A percentile compares a stretch with the other conserved stretches of the same genome.
These are phyloP conservation scores for Salvia miltiorrhiza DNA, from an alignment of 257 asterid species.

Conservation along the genomic window DNA sequence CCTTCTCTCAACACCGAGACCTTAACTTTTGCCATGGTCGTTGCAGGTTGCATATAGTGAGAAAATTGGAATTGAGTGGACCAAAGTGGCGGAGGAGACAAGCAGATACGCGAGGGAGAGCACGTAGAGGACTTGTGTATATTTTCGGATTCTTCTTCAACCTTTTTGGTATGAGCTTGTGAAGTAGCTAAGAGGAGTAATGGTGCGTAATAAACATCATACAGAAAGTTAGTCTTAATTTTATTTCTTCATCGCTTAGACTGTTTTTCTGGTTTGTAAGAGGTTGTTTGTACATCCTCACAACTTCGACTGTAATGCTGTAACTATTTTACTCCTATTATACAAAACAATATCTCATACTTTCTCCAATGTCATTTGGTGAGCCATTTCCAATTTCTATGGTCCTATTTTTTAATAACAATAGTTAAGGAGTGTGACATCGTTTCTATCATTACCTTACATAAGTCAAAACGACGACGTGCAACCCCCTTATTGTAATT, in stretches of 20 bases:
- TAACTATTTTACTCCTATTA: background rate
- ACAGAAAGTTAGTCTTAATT: background rate
- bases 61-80: conserved; percentile 79
- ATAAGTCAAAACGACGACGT: too few species aligned
- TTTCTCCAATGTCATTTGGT: background rate
- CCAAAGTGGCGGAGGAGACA: conserved; percentile 79
- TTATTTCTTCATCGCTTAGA: background rate
- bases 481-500: too few species aligned
- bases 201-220: conserved; percentile 11
- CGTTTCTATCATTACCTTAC: background rate
- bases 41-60: conserved; percentile 70
- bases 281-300: conserved; percentile 1
- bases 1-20: background rate
- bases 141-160: conserved; percentile 8
- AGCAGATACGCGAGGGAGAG: conserved; percentile 51
- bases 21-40: conserved; percentile 11
- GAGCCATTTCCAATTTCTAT: background rate
- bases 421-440: background rate
- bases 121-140: conserved; percentile 29
- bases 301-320: background rate
- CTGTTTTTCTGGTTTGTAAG: background rate
- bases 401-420: background rate
- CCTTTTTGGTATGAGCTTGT: background rate
- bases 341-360: background rate
- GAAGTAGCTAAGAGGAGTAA: conserved; percentile 4